These are phyloP conservation scores for Trichosporon sp. DNA, from an alignment of 1,284 basidiomycete species.

Conservation along the genomic window DNA sequence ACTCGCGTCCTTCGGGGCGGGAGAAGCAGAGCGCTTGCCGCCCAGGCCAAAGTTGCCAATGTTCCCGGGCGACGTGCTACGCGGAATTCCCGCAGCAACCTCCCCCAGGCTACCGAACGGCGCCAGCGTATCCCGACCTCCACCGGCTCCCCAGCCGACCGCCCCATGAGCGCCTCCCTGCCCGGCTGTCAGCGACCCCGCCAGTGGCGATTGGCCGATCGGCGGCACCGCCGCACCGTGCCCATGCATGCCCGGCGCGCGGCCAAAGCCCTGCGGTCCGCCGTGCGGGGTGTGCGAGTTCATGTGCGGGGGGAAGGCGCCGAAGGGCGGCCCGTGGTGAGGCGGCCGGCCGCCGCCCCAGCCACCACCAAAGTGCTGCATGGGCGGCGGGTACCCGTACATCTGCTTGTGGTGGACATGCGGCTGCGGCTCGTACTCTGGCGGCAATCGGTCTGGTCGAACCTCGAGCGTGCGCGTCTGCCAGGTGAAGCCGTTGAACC, in stretches of 20 bases:
- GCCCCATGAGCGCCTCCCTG: background rate
- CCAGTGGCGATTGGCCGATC: constrained; percentile 41
- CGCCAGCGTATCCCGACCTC: constrained; percentile 1
- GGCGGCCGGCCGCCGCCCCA: constrained; percentile 17
- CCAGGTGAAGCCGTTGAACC: constrained; percentile 89
- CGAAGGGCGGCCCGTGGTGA: constrained; percentile 19
- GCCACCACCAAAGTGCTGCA: constrained; percentile 19
- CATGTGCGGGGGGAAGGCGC: constrained; percentile 31
- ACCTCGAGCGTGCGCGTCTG: constrained; percentile 86
- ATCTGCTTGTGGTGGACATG: constrained; percentile 34
- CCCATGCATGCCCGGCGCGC: constrained; percentile 17
- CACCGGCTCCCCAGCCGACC: constrained; percentile 4
- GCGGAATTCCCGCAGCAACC: background rate
- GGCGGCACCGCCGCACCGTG: constrained; percentile 21
- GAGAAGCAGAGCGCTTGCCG: constrained; percentile 8
- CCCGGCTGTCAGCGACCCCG: constrained; percentile 35
- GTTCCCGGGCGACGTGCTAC: constrained; percentile 18
- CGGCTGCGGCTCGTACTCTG: constrained; percentile 55
- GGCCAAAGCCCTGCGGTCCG: constrained; percentile 13
- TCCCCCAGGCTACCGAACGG: background rate
- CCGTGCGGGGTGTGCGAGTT: constrained; percentile 15
- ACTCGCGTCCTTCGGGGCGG: constrained; percentile 5
- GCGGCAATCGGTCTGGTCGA: constrained; percentile 69
- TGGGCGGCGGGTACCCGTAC: constrained; percentile 18
- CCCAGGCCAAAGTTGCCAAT: background rate